Evolutionary conservation across 306 rosid genomes (phyloP).

Genomic region (Rosa multiflora): DNA sequence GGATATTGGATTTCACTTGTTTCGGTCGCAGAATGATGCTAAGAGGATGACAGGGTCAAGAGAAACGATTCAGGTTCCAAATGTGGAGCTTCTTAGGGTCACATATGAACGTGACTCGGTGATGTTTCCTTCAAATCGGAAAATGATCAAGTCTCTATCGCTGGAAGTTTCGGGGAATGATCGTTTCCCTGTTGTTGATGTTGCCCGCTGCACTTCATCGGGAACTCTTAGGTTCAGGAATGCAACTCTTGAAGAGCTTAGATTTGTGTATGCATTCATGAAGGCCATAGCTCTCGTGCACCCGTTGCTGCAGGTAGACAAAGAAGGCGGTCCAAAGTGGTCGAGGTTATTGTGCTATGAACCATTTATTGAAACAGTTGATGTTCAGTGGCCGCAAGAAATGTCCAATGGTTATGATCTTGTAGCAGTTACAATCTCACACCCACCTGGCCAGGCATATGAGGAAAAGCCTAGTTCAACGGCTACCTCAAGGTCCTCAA

Average conservation of each 20-base stretch:
- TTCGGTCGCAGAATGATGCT: slow-evolving; percentile 57
- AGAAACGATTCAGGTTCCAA: slow-evolving; percentile 51
- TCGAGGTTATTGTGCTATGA: slow-evolving; percentile 43
- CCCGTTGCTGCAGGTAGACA: slow-evolving; percentile 54
- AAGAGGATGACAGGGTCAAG: slow-evolving; percentile 68
- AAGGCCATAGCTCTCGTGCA: slow-evolving; percentile 58
- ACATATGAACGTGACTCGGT: slow-evolving; percentile 53
- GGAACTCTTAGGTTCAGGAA: slow-evolving; percentile 53
- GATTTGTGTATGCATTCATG: slow-evolving; percentile 65
- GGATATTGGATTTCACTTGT: slow-evolving; percentile 59
- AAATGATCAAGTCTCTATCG: slow-evolving; percentile 54
- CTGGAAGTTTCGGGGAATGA: slow-evolving; percentile 46
- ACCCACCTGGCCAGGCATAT: slow-evolving; percentile 49
- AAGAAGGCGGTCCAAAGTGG: slow-evolving; percentile 57
- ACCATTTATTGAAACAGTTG: slow-evolving; percentile 67
- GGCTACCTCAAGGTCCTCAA: slow-evolving; percentile 30
- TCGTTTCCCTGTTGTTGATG: slow-evolving; percentile 64
- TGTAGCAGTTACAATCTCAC: slow-evolving; percentile 47
- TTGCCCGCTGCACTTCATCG: slow-evolving; percentile 47
- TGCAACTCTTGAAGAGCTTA: slow-evolving; percentile 58
- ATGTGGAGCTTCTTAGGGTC: slow-evolving; percentile 62
- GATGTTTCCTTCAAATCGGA: slow-evolving; percentile 62
- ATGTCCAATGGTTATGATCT: slow-evolving; percentile 39
- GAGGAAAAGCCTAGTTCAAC: slow-evolving; percentile 38
- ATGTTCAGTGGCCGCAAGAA: slow-evolving; percentile 63